These are phyloP conservation scores for Mycena vitilis DNA, from an alignment of 768 basidiomycete genomes.

Conservation along the genomic window DNA sequence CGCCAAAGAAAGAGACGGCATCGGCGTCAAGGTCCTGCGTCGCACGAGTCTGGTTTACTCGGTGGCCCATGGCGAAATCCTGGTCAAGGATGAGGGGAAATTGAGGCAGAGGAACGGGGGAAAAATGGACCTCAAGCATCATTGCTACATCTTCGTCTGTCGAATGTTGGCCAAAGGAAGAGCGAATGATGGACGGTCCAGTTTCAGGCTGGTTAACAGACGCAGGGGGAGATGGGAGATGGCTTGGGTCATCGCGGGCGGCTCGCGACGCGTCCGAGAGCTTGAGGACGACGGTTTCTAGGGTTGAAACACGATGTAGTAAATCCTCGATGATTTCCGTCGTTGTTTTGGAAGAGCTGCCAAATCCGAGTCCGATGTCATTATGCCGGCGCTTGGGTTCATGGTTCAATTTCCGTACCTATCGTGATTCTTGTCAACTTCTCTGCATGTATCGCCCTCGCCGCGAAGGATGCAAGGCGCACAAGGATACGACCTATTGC, in stretches of 20 bases:
- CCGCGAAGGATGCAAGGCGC: conserved; percentile 43
- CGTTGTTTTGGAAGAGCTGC: conserved; percentile 20
- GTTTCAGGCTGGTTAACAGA: conserved; percentile 8
- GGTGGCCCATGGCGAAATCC: conserved; percentile 30
- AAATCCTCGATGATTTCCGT: conserved; percentile 41
- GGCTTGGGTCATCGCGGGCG: conserved; percentile 10
- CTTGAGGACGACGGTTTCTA: conserved; percentile 39
- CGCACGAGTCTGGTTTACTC: conserved; percentile 37
- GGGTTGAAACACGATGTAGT: conserved; percentile 39
- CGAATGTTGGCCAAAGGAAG: conserved; percentile 36
- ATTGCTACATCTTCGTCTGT: conserved; percentile 43
- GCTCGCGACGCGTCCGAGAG: conserved; percentile 33
- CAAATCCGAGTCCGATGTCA: no score
- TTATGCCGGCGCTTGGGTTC: no score
- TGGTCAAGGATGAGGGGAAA: not conserved
- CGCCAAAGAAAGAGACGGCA: not conserved
- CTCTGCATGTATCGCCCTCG: conserved; percentile 41
- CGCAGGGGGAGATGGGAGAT: conserved; percentile 22
- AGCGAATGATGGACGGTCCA: conserved; percentile 31
- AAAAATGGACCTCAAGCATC: conserved; percentile 41
- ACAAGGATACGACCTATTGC: conserved; percentile 43
- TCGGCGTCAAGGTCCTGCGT: conserved; percentile 31
- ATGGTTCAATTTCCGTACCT: conserved; percentile 20
- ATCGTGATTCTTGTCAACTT: conserved; percentile 40
- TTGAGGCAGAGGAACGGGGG: conserved; percentile 6